phyloP scores from a whole-genome alignment of 1,284 basidiomycete species.

The Leccinum proliferum region DNA sequence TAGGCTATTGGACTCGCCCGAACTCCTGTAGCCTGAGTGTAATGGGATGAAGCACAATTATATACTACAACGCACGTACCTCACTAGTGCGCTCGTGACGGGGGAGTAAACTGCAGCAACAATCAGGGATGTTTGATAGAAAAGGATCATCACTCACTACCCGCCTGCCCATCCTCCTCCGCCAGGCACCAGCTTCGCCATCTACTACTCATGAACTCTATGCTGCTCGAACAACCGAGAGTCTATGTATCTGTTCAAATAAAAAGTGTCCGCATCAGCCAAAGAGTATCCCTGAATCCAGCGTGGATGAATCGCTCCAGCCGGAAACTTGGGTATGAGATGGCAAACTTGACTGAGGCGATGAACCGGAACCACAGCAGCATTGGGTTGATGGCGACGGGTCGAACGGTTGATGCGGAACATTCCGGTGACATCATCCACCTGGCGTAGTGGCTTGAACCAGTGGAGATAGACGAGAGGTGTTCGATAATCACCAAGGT shows the following conservation, averaged over 20 bases:
- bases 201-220: not conserved
- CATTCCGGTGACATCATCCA: conserved; percentile 1
- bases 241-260: conserved; percentile 11
- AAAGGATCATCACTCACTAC: no score
- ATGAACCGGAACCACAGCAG: not conserved
- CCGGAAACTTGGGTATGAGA: conserved; percentile 9
- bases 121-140: no score
- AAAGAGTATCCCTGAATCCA: conserved; percentile 4
- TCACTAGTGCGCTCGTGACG: no score
- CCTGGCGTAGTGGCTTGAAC: conserved; percentile 4
- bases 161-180: no score
- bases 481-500: not conserved
- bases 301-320: not conserved
- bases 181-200: no score
- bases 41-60: no score
- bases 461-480: conserved; percentile 8
- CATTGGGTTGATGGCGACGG: not conserved
- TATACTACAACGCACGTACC: no score
- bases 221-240: not conserved
- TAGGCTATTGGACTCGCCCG: no score
- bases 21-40: no score
- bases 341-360: conserved; percentile 8
- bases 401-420: conserved; percentile 1
- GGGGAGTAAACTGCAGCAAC: no score
- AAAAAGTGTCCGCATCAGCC: not conserved